Conservation (phyloP, 2,329 filamentous ascomycete genomes). For the Dendryphion nanum region DNA sequence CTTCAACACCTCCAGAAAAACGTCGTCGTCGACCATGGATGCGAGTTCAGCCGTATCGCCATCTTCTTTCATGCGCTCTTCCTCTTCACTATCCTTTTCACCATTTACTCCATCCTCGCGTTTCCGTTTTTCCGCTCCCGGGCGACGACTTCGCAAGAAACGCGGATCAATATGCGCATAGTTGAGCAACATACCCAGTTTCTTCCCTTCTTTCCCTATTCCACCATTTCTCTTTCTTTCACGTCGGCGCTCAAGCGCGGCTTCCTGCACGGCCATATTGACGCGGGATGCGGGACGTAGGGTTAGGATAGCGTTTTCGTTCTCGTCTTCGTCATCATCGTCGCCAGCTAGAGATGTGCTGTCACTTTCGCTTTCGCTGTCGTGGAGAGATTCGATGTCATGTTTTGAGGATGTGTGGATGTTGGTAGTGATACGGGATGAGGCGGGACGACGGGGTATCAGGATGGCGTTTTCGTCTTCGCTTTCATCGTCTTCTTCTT, state of each 20-base stretch:
- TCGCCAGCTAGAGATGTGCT: too few relatives aligned
- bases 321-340: constrained; percentile 18
- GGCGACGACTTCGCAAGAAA: too few relatives aligned
- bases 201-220: constrained; percentile 43
- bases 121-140: too few relatives aligned
- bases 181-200: constrained; percentile 54
- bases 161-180: constrained; percentile 52
- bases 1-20: constrained; percentile 49
- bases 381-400: too few relatives aligned
- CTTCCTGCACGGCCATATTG: constrained; percentile 48
- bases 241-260: constrained; percentile 33
- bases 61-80: too few relatives aligned
- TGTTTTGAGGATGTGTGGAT: too few relatives aligned
- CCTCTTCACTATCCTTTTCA: constrained; percentile 4
- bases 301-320: constrained; percentile 23
- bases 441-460: too few relatives aligned
- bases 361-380: too few relatives aligned
- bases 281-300: constrained; percentile 43
- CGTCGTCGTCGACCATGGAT: constrained; percentile 50
- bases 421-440: too few relatives aligned
- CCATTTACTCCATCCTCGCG: too few relatives aligned
- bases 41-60: constrained; percentile 29
- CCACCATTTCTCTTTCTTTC: constrained; percentile 21
- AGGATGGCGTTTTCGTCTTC: too few relatives aligned
- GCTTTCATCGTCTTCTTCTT: too few relatives aligned